Evolutionary conservation across 306 rosid species (phyloP).

Genomic region (Pueraria montana): DNA sequence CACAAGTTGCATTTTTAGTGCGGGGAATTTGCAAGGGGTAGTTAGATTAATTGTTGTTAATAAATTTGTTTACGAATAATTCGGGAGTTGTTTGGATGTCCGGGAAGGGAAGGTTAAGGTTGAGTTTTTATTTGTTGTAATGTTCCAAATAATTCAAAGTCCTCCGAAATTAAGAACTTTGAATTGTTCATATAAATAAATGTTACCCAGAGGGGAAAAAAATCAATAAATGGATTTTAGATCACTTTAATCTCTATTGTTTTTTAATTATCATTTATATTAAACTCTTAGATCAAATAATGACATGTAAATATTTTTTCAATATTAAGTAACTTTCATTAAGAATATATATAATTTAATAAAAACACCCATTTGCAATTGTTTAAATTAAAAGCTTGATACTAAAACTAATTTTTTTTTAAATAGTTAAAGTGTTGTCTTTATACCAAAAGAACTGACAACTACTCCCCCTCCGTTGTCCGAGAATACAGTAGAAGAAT

Average conservation of each 20-base stretch:
- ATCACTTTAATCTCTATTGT: background rate
- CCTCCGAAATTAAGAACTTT: slow-evolving; percentile 33
- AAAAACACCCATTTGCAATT: background rate
- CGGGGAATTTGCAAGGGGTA: background rate
- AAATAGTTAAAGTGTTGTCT: background rate
- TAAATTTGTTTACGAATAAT: slow-evolving; percentile 25
- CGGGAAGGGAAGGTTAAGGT: background rate
- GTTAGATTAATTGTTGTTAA: slow-evolving; percentile 38
- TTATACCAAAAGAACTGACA: background rate
- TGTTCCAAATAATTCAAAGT: slow-evolving; percentile 46
- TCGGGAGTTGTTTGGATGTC: slow-evolving; percentile 9
- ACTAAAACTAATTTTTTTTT: background rate
- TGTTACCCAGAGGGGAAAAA: background rate
- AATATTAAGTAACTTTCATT: background rate
- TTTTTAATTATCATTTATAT: background rate
- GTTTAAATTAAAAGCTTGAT: background rate
- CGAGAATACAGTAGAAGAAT: background rate
- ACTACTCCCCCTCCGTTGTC: background rate
- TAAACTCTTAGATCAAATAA: background rate
- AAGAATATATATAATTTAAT: background rate
- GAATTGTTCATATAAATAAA: slow-evolving; percentile 34
- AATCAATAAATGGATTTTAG: background rate
- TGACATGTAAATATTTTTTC: background rate
- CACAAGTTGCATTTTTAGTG: background rate
- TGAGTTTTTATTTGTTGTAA: slow-evolving; percentile 30